These are phyloP conservation scores for Leishmania braziliensis DNA, from an alignment of 208 protist species.

Conservation along the genomic window DNA sequence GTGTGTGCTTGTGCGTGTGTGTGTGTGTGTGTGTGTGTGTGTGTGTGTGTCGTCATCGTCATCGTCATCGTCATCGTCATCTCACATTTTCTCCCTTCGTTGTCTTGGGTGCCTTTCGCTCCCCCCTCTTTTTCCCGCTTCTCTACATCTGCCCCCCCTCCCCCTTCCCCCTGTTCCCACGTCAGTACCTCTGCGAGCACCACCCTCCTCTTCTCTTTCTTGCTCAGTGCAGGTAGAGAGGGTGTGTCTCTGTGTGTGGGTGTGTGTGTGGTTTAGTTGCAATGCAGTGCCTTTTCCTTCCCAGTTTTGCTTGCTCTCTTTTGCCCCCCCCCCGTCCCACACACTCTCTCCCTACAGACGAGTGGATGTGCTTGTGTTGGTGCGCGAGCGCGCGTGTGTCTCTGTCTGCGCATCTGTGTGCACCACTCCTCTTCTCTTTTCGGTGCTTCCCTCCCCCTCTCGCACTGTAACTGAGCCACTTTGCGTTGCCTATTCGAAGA, in stretches of 20 bases:
- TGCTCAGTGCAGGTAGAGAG: neutral
- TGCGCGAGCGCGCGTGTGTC: neutral
- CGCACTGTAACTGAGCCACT: neutral
- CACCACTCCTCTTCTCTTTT: neutral
- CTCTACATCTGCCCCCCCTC: neutral
- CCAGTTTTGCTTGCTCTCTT: neutral
- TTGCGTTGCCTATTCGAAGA: neutral
- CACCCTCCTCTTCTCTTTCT: neutral
- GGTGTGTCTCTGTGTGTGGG: neutral
- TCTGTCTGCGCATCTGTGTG: slow-evolving; percentile 1
- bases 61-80: neutral
- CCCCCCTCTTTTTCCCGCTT: neutral
- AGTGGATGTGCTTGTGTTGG: neutral
- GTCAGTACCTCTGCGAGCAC: neutral
- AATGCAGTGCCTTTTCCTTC: neutral
- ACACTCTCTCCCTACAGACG: neutral
- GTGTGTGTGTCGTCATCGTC: neutral
- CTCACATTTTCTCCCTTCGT: neutral
- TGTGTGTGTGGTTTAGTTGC: neutral
- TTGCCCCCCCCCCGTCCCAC: neutral
- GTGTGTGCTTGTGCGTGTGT: neutral
- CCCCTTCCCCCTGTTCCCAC: neutral
- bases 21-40: neutral
- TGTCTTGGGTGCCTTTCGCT: neutral
- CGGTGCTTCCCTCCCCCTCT: neutral